A percentile compares a stretch with the other conserved stretches of the same genome.
phyloP scores from a whole-genome alignment of 2,329 filamentous ascomycete species.

The Davidsoniella eucalypti region DNA sequence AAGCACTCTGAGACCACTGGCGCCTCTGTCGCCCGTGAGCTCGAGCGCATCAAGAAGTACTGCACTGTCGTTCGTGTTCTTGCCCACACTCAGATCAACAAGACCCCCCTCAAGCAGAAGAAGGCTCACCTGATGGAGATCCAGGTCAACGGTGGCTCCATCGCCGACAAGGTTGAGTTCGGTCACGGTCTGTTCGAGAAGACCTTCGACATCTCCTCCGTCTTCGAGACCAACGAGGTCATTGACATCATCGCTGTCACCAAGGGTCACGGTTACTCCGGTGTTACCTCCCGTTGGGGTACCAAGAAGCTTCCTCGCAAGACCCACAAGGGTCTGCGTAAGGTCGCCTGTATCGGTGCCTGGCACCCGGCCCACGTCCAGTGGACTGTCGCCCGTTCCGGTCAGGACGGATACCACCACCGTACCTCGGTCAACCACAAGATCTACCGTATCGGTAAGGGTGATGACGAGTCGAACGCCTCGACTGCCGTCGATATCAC shows the following conservation, averaged over 20 bases:
- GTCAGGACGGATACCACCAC: slow-evolving; percentile 99
- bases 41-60: slow-evolving; percentile 99
- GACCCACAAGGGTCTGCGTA: slow-evolving; percentile 99
- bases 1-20: slow-evolving; percentile 93
- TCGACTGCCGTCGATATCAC: slow-evolving; percentile 91
- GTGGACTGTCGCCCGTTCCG: slow-evolving; percentile 99
- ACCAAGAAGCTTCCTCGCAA: slow-evolving; percentile 99
- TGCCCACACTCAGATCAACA: slow-evolving; percentile 97
- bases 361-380: slow-evolving; percentile 99
- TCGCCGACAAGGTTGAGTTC: slow-evolving; percentile 95
- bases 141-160: slow-evolving; percentile 94
- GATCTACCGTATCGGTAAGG: slow-evolving; percentile 97
- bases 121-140: slow-evolving; percentile 99
- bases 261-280: slow-evolving; percentile 97
- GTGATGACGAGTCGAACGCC: slow-evolving; percentile 74
- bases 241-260: slow-evolving; percentile 98
- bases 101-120: slow-evolving; percentile 99
- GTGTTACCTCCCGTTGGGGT: slow-evolving; percentile 96
- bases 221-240: slow-evolving; percentile 99
- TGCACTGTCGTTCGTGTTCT: slow-evolving; percentile 98
- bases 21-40: slow-evolving; percentile 82
- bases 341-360: slow-evolving; percentile 99
- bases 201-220: slow-evolving; percentile 76
- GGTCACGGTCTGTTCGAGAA: slow-evolving; percentile 97
- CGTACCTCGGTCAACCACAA: slow-evolving; percentile 99